Conservation (phyloP, 202 grass and related monocot species). For the Dendrocalamus latiflorus region DNA sequence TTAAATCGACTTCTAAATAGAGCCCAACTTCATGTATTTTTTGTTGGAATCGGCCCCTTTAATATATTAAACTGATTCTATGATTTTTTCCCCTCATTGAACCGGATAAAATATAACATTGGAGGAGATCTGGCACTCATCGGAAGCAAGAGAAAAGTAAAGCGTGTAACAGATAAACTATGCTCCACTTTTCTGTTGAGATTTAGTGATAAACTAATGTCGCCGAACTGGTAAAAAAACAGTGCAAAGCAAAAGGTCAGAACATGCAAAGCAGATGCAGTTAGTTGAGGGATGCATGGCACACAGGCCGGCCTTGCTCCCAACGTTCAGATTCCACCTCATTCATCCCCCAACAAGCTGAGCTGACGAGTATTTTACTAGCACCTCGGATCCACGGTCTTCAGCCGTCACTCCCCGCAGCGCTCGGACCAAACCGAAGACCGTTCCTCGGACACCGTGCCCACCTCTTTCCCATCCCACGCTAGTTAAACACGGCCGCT, state of each 20-base stretch:
- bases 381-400: background rate
- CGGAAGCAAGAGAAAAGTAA: background rate
- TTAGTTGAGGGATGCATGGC: background rate
- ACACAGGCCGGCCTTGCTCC: background rate
- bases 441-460: slow-evolving; percentile 57
- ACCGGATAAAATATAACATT: too few relatives aligned
- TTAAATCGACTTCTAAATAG: too few relatives aligned
- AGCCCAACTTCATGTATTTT: accelerated
- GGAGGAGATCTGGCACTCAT: background rate
- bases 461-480: background rate
- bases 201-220: background rate
- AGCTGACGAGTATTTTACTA: slow-evolving; percentile 21
- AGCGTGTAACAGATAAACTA: background rate
- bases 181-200: background rate
- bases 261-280: slow-evolving; percentile 15
- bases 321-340: slow-evolving; percentile 48
- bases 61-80: too few relatives aligned
- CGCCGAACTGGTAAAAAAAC: background rate
- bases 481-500: too few relatives aligned
- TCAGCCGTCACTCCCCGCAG: background rate
- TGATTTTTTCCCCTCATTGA: too few relatives aligned
- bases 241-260: slow-evolving; percentile 9
- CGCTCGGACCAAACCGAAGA: slow-evolving; percentile 26
- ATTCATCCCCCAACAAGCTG: background rate
- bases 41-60: accelerated